Evolutionary conservation across 148 eudicot species (phyloP), one percentile per base, ranked within the genome.

Genomic region (Chenopodium berlandieri): DNA sequence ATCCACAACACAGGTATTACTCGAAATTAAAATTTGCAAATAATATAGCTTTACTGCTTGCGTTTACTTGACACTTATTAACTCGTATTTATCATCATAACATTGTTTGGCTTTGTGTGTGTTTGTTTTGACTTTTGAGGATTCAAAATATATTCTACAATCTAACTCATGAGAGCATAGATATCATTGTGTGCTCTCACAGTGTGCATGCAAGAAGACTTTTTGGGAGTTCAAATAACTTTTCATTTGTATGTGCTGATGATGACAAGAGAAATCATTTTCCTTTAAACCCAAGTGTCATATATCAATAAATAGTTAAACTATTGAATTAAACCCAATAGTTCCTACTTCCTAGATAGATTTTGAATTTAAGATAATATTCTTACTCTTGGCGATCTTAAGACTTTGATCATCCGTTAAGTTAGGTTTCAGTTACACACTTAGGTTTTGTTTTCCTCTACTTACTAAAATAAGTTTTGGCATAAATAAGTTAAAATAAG

Each of bases 1-100:
- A 92, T 88, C 99, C 98, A 76, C 99, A 96, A 47, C 94, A 91
- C 85, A 94, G 87, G 99, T 93, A 71, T 46, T 71, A 71, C 25
- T 62, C 7, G 7, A 20, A 4, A 70, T 71, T 27, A 20, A 46
- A 71, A 7, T 44, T 44, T 71, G 6, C 54, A 40, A 19, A 71
- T 20, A 31, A 44, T 82, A 47, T 48, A 76, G 77, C 67, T 56
- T 19, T 79, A 52, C 30, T 40, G 54, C 23, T 48, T 84, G 44
- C 10, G 13, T 64, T 40, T 72, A 54, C 22, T 44, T 47, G 54
- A 71, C 75, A 20, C 8, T 25, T 63, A 77, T 25, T 14, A 50
- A 46, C 65, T n/a, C 20, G 22, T 37, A 31, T 52, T 20, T 6
- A 27, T 54, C 2, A 7, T 65, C 34, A 65, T 48, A 22, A 60